phyloP scores from a whole-genome alignment of 495 filamentous ascomycete genomes.

The Penicillium soppii region DNA sequence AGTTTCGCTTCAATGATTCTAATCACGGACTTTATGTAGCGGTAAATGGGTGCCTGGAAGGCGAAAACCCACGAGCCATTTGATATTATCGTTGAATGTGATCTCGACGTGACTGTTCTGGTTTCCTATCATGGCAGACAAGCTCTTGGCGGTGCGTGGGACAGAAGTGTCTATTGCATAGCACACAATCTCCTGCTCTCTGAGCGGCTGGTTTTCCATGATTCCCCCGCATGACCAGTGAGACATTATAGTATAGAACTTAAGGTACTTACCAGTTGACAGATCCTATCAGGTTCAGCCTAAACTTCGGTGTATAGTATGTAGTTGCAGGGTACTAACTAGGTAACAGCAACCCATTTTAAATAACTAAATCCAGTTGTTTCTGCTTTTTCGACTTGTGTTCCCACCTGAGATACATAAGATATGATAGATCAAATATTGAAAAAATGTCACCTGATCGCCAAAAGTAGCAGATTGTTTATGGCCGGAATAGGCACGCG shows the following conservation, averaged over 20 bases:
- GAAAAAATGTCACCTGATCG: conserved; percentile 11
- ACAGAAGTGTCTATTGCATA: conserved; percentile 5
- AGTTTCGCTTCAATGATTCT: conserved; percentile 22
- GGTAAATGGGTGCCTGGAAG: conserved; percentile 8
- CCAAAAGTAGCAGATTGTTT: conserved; percentile 28
- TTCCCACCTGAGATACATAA: too few relatives aligned
- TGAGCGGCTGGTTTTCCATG: conserved; percentile 2
- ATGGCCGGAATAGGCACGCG: conserved; percentile 21
- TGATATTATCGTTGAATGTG: conserved; percentile 14
- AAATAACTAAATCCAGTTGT: too few relatives aligned
- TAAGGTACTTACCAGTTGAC: too few relatives aligned
- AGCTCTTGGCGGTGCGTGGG: conserved; percentile 5
- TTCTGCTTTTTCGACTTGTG: too few relatives aligned
- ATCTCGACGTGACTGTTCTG: conserved; percentile 19
- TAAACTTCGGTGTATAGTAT: too few relatives aligned
- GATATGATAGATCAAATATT: background rate
- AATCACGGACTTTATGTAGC: conserved; percentile 13
- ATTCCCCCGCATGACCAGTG: background rate
- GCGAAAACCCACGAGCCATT: conserved; percentile 11
- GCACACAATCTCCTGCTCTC: conserved; percentile 5
- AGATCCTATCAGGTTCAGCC: too few relatives aligned
- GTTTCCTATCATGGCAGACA: conserved; percentile 1
- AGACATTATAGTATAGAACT: background rate
- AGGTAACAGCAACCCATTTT: too few relatives aligned
- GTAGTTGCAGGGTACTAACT: too few relatives aligned